Percentiles rank a stretch among this genome's conserved stretches.
These are phyloP conservation scores for Lasiosphaeria hispida DNA, from an alignment of 495 filamentous ascomycete genomes.

Conservation along the genomic window DNA sequence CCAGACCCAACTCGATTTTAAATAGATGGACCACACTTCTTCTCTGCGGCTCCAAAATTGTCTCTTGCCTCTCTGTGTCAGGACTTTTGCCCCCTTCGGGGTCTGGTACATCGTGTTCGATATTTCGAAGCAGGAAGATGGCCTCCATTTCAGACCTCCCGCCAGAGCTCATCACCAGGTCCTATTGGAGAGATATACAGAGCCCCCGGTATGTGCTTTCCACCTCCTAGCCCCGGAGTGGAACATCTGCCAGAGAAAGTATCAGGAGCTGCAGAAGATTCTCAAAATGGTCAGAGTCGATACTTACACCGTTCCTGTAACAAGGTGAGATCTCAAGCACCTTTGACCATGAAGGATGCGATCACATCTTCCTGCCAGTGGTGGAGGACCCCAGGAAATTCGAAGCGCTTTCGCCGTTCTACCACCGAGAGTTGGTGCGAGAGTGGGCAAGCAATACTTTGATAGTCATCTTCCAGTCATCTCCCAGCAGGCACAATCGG, in stretches of 20 bases:
- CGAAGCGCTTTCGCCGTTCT: not conserved
- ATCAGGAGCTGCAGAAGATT: conserved; percentile 1
- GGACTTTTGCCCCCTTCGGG: no score
- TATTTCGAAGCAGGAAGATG: not conserved
- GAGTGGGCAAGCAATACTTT: not conserved
- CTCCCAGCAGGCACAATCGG: not conserved
- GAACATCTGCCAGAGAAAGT: conserved; percentile 7
- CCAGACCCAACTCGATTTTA: no score
- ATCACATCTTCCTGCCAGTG: not conserved
- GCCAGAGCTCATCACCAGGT: conserved; percentile 11
- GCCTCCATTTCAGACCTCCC: not conserved
- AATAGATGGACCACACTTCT: no score
- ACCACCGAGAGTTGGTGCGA: conserved; percentile 1
- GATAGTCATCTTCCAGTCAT: not conserved
- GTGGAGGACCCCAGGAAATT: conserved; percentile 5
- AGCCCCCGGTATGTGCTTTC: conserved; percentile 8
- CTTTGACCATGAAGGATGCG: conserved; percentile 2
- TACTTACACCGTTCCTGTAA: conserved; percentile 9
- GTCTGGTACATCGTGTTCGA: no score
- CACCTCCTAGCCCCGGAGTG: conserved; percentile 11
- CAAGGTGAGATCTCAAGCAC: not conserved
- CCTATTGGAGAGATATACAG: not conserved
- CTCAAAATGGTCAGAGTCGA: conserved; percentile 14
- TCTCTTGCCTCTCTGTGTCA: no score
- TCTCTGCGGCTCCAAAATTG: no score